Evolutionary conservation across 2,329 filamentous ascomycete species (phyloP).

Genomic region (Claviceps paspali): DNA sequence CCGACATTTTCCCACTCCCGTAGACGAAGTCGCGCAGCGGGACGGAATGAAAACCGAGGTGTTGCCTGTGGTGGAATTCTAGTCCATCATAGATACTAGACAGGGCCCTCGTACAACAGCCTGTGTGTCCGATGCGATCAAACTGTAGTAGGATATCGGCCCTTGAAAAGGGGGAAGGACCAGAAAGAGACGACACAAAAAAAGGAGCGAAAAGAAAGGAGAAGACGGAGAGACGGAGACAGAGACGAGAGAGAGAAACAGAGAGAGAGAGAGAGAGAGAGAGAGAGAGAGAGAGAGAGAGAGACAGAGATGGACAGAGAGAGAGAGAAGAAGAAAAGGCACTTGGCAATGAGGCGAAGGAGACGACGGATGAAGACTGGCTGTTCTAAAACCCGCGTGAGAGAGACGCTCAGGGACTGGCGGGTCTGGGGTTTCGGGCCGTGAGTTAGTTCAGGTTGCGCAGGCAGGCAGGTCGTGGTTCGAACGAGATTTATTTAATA

Average conservation of each 20-base stretch:
- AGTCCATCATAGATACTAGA: neutral
- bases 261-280: too few species aligned
- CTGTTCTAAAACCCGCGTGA: neutral
- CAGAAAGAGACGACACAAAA: too few species aligned
- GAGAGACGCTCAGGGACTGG: neutral
- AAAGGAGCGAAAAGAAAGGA: neutral
- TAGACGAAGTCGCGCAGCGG: neutral
- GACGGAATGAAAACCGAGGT: neutral
- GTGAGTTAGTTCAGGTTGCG: neutral
- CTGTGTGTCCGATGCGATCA: neutral
- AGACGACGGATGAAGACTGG: neutral
- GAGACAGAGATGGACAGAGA: too few species aligned
- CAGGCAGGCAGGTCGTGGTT: neutral
- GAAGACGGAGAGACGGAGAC: too few species aligned
- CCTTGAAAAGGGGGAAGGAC: neutral
- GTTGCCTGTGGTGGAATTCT: neutral
- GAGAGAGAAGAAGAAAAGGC: too few species aligned
- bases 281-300: too few species aligned
- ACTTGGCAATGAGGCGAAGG: too few species aligned
- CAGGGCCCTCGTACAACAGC: neutral
- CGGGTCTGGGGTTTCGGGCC: neutral
- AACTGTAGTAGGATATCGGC: neutral
- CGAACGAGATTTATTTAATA: neutral
- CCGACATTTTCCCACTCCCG: slow-evolving; percentile 1
- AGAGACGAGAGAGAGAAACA: too few species aligned